Base-by-base conservation (phyloP, 768 basidiomycete species). In the Pleurotus pulmonarius region DNA sequence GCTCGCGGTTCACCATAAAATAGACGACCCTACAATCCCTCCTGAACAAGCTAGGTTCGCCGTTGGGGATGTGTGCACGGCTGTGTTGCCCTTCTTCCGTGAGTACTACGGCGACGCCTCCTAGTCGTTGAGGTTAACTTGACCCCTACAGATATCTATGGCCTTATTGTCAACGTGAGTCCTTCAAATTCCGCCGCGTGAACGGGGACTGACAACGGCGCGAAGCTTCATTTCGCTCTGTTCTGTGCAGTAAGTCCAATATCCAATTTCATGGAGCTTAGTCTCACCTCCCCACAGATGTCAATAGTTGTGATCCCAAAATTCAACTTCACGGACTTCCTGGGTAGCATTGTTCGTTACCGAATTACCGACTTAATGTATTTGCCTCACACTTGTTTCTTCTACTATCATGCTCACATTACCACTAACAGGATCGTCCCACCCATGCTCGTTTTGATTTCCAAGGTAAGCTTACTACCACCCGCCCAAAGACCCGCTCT, bases 261-360 rank as follows among this genome's bases (percentile, higher is more conserved):
- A 3, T 43, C 26, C 16, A 49, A 39, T 20, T 16, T 16, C 1
- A 15, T 45, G 45, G 4, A 4, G 22, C 25, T 7, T 3, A n/a
- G 43, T 20, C 25, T 4, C 44, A 11, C 61, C 22, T 5, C 15
- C 38, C 15, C 47, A 51, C 56, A 78, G 72, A 61, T 71, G 1
- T 65, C 75, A 1, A 41, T 81, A 46, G 77, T 81, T 18, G 69
- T 80, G 13, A 63, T 78, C 2, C 72, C 75, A n/a, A 79, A 73
- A 58, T 82, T 82, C 61, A 72, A 64, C 60, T 79, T 78, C 57
- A 24, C 64, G 48, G 63, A 72, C 16, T 70, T 77, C 44, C 63
- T 81, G 47, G 62, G 66, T 58, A 79, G 75, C 59, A 71, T 80
- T 24, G 61, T 66, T 45, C 69, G 67, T 22, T 71, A 79, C 63